phyloP scores from a whole-genome alignment of 1,284 basidiomycete genomes.

The Ustilago hordei region DNA sequence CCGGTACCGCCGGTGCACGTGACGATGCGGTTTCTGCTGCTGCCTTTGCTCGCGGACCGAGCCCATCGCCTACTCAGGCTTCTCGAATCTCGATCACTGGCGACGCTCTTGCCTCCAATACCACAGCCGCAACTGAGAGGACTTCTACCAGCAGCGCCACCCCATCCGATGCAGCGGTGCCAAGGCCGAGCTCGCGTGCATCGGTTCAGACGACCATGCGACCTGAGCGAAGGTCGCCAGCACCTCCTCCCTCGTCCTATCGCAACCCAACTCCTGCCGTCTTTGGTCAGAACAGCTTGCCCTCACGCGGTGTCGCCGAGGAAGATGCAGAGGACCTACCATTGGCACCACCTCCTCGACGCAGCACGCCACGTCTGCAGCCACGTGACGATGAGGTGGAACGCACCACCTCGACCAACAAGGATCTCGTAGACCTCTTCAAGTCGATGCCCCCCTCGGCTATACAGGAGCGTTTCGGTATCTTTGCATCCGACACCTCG shows the following conservation, averaged over 20 bases:
- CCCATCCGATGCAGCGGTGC: slow-evolving; percentile 16
- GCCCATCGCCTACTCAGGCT: slow-evolving; percentile 14
- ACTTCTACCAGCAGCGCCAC: slow-evolving; percentile 13
- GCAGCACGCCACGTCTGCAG: slow-evolving; percentile 34
- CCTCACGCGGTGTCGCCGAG: slow-evolving; percentile 23
- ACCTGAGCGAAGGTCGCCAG: slow-evolving; percentile 32
- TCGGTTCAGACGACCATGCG: slow-evolving; percentile 35
- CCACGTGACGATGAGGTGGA: slow-evolving; percentile 38
- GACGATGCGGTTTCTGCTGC: slow-evolving; percentile 18
- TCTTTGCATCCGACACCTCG: slow-evolving; percentile 19
- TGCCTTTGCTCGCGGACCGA: slow-evolving; percentile 19
- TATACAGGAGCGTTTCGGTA: slow-evolving; percentile 26
- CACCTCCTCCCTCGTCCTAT: slow-evolving; percentile 51
- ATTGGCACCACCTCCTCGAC: slow-evolving; percentile 7
- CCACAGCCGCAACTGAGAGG: slow-evolving; percentile 5
- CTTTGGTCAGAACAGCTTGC: slow-evolving; percentile 19
- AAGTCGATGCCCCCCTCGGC: slow-evolving; percentile 53
- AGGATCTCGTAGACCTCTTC: slow-evolving; percentile 57
- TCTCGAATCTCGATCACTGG: slow-evolving; percentile 13
- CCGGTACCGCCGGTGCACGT: slow-evolving; percentile 40
- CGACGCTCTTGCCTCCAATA: slow-evolving; percentile 3
- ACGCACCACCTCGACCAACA: slow-evolving; percentile 16
- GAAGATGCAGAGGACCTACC: slow-evolving; percentile 12
- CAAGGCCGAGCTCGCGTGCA: slow-evolving; percentile 34
- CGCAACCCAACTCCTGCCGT: slow-evolving; percentile 39